Evolutionary conservation across 2,329 filamentous ascomycete genomes (phyloP).

Genomic region (Myriosclerotinia scirpicola): DNA sequence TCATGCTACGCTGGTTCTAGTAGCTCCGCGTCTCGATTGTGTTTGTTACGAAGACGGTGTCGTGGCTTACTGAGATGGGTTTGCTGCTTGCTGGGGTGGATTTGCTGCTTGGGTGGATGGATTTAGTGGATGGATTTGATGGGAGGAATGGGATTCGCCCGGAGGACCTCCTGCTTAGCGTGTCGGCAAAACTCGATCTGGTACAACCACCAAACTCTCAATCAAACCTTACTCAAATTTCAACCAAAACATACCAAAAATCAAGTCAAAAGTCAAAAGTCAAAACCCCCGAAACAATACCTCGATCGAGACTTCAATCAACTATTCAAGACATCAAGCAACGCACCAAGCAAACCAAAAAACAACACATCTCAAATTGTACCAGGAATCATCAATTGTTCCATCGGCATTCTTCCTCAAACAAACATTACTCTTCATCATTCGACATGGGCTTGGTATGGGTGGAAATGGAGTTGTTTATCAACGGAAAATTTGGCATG

Average conservation of each 20-base stretch:
- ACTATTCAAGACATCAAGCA: neutral
- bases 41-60: conserved; percentile 5
- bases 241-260: too few species aligned
- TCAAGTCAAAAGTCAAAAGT: neutral
- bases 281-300: neutral
- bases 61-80: neutral
- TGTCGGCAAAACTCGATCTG: neutral
- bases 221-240: neutral
- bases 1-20: conserved; percentile 17
- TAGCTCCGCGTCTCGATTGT: neutral
- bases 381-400: neutral
- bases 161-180: neutral
- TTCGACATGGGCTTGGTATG: conserved; percentile 1
- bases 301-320: neutral
- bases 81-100: conserved; percentile 11
- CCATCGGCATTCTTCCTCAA: neutral
- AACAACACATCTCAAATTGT: neutral
- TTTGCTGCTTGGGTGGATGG: neutral
- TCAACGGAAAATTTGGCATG: neutral
- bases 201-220: neutral
- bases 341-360: neutral
- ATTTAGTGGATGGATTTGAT: neutral
- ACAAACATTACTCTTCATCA: neutral
- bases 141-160: neutral
- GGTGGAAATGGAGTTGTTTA: neutral